Base-by-base conservation (phyloP, 2,329 filamentous ascomycete species). In the Colletotrichum musae region DNA sequence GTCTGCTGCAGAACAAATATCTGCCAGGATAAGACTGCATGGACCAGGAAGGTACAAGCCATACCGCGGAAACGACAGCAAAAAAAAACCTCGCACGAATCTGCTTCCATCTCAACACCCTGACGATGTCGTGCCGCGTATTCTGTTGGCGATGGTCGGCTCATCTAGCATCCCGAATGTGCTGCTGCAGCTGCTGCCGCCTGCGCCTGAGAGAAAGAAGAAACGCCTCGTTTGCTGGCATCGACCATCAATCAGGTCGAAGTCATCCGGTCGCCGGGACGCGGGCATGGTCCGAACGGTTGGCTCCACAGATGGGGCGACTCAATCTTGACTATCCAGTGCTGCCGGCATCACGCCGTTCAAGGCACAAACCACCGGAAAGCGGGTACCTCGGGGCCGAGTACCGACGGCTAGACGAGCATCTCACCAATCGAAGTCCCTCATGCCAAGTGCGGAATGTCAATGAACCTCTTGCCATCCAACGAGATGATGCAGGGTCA, bases 1-100 rank as follows among this genome's bases (percentile, higher is more conserved):
- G 53, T 59, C 66, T 69, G 66, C 66, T 69, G 62, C 62, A 69
- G 66, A 69, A 69, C 56, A 57, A 65, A 59, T 48, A 51, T 21
- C 32, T n/a, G 54, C 24, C 51, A 60, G 62, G 66, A 66, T 57
- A 15, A 57, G 48, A 50, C 56, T 69, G 50, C 62, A 60, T 66
- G 13, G 18, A 26, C 32, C 50, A 43, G 36, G 50, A 43, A 15
- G 41, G 47, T 50, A 50, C 21, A 36, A 36, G 32, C 32, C 32
- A 36, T 36, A 10, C 7, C 32, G 32, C 32, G 32, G 32, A 36
- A 36, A 36, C 47, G 10, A 24, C 47, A 21, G n/a, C 47, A 48
- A 54, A 54, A 10, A 64, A 68, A 68, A 62, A 69, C 48, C 56
- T 61, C 66, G 61, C 66, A 69, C 48, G n/a, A 60, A 26, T 65